phyloP scores from a whole-genome alignment of 2,329 filamentous ascomycete genomes.

The Cladosporium cucumerinum region DNA sequence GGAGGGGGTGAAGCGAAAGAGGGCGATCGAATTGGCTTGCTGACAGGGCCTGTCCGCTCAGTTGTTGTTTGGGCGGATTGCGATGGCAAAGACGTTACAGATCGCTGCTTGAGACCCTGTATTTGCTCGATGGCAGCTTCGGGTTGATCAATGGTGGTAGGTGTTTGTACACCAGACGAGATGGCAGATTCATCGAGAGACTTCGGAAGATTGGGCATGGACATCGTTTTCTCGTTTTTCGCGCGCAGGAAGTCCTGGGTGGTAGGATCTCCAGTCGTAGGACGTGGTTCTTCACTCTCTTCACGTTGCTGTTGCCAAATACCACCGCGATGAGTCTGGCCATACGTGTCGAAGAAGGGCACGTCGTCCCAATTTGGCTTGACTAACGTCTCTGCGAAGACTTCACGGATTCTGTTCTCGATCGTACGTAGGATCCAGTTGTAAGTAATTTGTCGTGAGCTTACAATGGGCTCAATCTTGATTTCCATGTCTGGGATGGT shows the following conservation, averaged over 20 bases:
- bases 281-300: constrained; percentile 11
- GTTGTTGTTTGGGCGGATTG: constrained; percentile 12
- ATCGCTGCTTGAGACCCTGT: constrained; percentile 22
- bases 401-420: constrained; percentile 90
- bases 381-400: constrained; percentile 87
- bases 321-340: constrained; percentile 78
- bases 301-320: constrained; percentile 62
- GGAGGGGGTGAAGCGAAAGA: constrained; percentile 25
- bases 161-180: constrained; percentile 22
- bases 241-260: constrained; percentile 16
- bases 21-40: constrained; percentile 28
- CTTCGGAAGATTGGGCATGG: constrained; percentile 24
- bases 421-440: constrained; percentile 88
- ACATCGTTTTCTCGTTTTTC: constrained; percentile 26
- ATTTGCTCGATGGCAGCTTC: constrained; percentile 14
- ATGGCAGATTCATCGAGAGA: constrained; percentile 16
- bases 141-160: constrained; percentile 11
- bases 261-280: neutral
- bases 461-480: constrained; percentile 92
- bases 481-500: constrained; percentile 91
- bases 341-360: constrained; percentile 79
- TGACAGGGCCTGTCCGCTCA: constrained; percentile 2
- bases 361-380: constrained; percentile 94
- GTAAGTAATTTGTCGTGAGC: constrained; percentile 92
- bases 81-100: constrained; percentile 21